Percentiles rank a stretch among this genome's conserved stretches.
Evolutionary conservation across 2,329 filamentous ascomycete genomes (phyloP).

Genomic region (Clarireedia monteithiana): DNA sequence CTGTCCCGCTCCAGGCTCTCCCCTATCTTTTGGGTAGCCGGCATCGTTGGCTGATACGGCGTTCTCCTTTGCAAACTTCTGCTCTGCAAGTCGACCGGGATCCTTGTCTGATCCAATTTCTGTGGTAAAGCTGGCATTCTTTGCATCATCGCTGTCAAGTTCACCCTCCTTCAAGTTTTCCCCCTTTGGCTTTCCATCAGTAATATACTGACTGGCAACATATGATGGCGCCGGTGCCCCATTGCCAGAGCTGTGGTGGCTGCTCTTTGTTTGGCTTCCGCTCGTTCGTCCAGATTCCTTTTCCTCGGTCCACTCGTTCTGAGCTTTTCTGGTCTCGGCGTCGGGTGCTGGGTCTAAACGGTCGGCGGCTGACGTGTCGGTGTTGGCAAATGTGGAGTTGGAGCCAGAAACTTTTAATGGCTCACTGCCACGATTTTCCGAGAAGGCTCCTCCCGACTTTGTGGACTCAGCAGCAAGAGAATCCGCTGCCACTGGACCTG

Average conservation of each 20-base stretch:
- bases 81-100: constrained; percentile 39
- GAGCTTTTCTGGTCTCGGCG: constrained; percentile 19
- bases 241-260: constrained; percentile 7
- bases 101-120: constrained; percentile 42
- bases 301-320: constrained; percentile 20
- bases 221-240: constrained; percentile 22
- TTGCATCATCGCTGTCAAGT: constrained; percentile 21
- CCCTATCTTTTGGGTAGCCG: constrained; percentile 19
- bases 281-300: constrained; percentile 9
- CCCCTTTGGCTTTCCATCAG: constrained; percentile 21
- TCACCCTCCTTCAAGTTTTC: constrained; percentile 26
- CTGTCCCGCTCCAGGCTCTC: constrained; percentile 2
- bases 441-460: constrained; percentile 50
- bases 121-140: constrained; percentile 28
- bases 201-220: constrained; percentile 19
- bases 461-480: constrained; percentile 72
- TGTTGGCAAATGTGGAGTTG: constrained; percentile 49
- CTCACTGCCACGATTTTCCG: constrained; percentile 47
- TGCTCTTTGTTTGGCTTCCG: too few species aligned
- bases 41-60: constrained; percentile 14
- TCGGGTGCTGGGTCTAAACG: constrained; percentile 36
- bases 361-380: constrained; percentile 44
- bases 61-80: constrained; percentile 31
- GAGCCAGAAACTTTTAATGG: constrained; percentile 40
- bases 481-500: constrained; percentile 57